Evolutionary conservation across 495 filamentous ascomycete genomes (phyloP).

Genomic region (Sphaerosporella brunnea): DNA sequence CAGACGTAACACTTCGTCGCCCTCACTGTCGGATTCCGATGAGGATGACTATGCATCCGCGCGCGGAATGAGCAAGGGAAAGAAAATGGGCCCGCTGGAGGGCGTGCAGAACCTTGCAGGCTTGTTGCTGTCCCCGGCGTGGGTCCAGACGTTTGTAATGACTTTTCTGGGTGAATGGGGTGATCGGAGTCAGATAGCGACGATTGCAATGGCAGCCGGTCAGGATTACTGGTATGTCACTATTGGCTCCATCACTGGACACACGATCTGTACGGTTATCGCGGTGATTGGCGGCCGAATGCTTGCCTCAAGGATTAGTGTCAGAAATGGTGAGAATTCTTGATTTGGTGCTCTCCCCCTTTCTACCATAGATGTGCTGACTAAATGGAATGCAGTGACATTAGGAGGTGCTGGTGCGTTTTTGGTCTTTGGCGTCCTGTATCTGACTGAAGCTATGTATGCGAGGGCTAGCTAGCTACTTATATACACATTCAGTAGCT

Average conservation of each 20-base stretch:
- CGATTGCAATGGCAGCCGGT: conserved; percentile 95
- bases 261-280: conserved; percentile 73
- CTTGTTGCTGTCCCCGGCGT: conserved; percentile 76
- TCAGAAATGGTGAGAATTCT: conserved; percentile 74
- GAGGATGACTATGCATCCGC: conserved; percentile 24
- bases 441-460: conserved; percentile 65
- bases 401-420: conserved; percentile 88
- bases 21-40: conserved; percentile 21
- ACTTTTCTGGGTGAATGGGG: conserved; percentile 98
- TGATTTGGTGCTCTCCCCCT: background rate
- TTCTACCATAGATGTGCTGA: background rate
- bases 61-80: conserved; percentile 13
- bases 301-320: conserved; percentile 81
- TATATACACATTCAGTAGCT: too few relatives aligned
- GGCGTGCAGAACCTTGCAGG: conserved; percentile 78
- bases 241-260: conserved; percentile 68
- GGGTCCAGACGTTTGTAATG: conserved; percentile 99
- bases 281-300: conserved; percentile 89
- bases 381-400: conserved; percentile 44
- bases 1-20: conserved; percentile 24
- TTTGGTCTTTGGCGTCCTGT: conserved; percentile 77
- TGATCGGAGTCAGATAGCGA: conserved; percentile 92
- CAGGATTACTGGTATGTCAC: conserved; percentile 99
- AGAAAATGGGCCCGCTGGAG: conserved; percentile 27
- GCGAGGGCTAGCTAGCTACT: too few relatives aligned